Evolutionary conservation across 768 basidiomycete species (phyloP).

Genomic region (Suillus paluster): DNA sequence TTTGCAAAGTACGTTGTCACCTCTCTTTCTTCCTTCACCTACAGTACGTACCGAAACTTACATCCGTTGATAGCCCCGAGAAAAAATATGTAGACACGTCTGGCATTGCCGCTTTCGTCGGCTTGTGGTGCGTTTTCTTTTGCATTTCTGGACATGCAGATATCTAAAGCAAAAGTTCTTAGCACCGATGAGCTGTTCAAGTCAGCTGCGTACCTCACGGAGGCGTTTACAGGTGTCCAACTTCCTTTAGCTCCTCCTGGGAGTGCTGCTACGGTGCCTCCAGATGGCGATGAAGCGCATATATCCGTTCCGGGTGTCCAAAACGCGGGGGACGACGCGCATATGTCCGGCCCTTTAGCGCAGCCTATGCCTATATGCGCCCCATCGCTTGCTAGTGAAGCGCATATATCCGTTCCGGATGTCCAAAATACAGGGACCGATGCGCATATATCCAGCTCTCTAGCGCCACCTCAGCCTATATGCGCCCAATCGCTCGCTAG

Average conservation of each 20-base stretch:
- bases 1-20: constrained; percentile 45
- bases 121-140: constrained; percentile 56
- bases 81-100: constrained; percentile 64
- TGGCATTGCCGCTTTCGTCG: constrained; percentile 72
- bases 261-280: no score
- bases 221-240: constrained; percentile 54
- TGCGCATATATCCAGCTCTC: neutral
- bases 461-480: neutral
- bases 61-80: no score
- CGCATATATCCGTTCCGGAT: neutral
- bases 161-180: no score
- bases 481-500: neutral
- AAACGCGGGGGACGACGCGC: no score
- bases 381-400: no score
- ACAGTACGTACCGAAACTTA: no score
- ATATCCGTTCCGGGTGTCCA: no score
- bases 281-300: no score
- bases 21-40: neutral
- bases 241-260: no score
- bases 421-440: neutral
- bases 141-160: neutral
- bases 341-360: no score
- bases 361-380: no score
- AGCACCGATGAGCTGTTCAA: constrained; percentile 42
- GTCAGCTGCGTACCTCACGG: constrained; percentile 74